phyloP scores from a whole-genome alignment of 2,329 filamentous ascomycete species.

The Hymenoscyphus linearis region DNA sequence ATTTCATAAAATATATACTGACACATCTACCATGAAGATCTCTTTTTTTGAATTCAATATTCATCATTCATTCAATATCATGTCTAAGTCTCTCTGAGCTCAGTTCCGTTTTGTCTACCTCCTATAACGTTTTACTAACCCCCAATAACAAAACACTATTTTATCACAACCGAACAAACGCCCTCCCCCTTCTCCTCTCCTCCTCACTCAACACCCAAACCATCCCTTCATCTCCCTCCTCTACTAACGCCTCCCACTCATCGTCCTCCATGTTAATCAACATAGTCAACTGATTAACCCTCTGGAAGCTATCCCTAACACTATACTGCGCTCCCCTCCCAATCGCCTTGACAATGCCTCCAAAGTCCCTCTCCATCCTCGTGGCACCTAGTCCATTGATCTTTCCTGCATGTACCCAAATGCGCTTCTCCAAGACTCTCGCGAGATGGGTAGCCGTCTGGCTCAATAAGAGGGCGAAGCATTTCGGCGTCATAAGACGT shows the following conservation, averaged over 20 bases:
- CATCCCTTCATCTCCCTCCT: constrained; percentile 48
- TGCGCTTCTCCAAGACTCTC: constrained; percentile 77
- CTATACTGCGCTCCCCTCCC: constrained; percentile 67
- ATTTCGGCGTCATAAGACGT: constrained; percentile 73
- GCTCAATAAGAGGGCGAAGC: constrained; percentile 71
- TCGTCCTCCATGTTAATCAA: constrained; percentile 94
- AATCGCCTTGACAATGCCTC: constrained; percentile 64
- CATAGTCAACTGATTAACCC: constrained; percentile 74
- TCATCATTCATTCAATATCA: neutral
- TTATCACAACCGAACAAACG: constrained; percentile 46
- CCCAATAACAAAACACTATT: neutral
- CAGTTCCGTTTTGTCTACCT: neutral
- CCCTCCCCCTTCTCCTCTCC: constrained; percentile 68
- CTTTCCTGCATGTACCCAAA: constrained; percentile 74
- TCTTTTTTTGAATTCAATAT: neutral
- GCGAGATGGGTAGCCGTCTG: constrained; percentile 70
- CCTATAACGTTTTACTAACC: too few relatives aligned
- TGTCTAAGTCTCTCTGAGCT: neutral
- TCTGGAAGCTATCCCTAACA: constrained; percentile 70
- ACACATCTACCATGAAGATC: neutral
- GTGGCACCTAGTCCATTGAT: constrained; percentile 75
- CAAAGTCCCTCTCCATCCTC: constrained; percentile 77
- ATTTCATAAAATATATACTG: neutral
- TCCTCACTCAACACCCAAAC: constrained; percentile 67
- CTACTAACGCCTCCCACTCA: constrained; percentile 77